Evolutionary conservation across 106 monocot genomes (phyloP), one percentile per base, ranked within the genome.

Genomic region (Phalaenopsis aphrodite): DNA sequence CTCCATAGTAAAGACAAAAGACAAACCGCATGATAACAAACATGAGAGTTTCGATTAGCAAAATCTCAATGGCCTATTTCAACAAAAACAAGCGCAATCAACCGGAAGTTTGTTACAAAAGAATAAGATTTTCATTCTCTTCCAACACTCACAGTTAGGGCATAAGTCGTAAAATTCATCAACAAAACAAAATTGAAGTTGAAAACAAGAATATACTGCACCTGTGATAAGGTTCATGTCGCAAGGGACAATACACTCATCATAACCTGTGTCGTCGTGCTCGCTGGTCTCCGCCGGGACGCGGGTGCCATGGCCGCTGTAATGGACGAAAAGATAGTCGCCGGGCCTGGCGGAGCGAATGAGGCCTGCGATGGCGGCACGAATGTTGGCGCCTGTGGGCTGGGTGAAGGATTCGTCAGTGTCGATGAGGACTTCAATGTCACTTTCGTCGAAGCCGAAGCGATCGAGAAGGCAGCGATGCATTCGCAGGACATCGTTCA

Each of bases 271-370:
- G 79, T 92, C 90, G 56, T 97, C 96, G 57, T 90, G 75, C 46
- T 92, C 94, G 23, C 92, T 92, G 43, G 90, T 89, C 89, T 94
- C 96, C n/a, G 94, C 90, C 21, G 96, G 96, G 41, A 97, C 84
- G 21, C 96, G 85, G 6, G 94, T 90, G 30, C 96, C 96, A 23
- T 97, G 96, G 39, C 96, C 96, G 79, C 96, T 97, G 85, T 92
- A 97, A 77, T 94, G 96, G 73, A 97, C 55, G 84, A 97, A 94
- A 41, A 97, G 89, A 80, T 36, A 79, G 75, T 97, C 96, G 23
- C 92, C 94, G 38, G 88, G 83, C 52, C 81, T 24, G 18, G 92
- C 91, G 23, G 85, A 85, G 71, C 73, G 72, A 71, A 94, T 75
- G 77, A 94, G 86, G 16, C 79, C 21, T 42, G 56, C 16, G 80